Base-by-base conservation (phyloP, 2,329 filamentous ascomycete species). In the Pseudocercospora macadamiae region DNA sequence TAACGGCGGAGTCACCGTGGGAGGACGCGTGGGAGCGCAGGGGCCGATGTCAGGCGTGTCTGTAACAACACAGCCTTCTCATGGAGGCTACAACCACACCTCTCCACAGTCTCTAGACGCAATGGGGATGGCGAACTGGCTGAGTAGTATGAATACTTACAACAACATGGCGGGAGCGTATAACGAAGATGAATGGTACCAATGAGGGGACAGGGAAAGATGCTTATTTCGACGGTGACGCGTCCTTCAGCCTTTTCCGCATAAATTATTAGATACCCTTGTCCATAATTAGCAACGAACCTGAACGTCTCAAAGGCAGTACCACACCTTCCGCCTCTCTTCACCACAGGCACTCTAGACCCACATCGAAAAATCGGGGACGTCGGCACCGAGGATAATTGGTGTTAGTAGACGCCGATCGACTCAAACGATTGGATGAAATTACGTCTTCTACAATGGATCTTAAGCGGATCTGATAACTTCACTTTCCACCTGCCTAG, bases 161-260 rank as follows among this genome's bases (percentile, higher is more conserved):
- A 70, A 71, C 37, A 64, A 59, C 25, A 62, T 66, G 34, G 64
- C 64, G 8, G 66, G 70, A 47, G 63, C 66, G 52, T 77, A 75
- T 65, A 72, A 76, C 61, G 75, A 76, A 66, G 67, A 74, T 51
- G 73, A 75, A 63, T 76, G 75, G 75, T 77, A 77, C 67, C 71
- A 71, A 56, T 76, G 63, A 74, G n/a, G n/a, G 30, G 39, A 23
- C 28, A 51, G 32, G 2, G 47, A 34, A 44, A 16, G 51, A 18
- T 19, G 19, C 23, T 25, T 16, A n/a, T 4, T 51, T 7, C 16
- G n/a, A 34, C n/a, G 48, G 12, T 28, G 12, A 25, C 21, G 37
- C 37, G 37, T 42, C 37, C 37, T 19, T 21, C 6, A 9, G 18
- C 37, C 37, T 21, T 47, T 51, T 21, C 6, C 8, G 26, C 19